These are phyloP conservation scores for Penicillium atrosanguineum DNA, from an alignment of 495 filamentous ascomycete species.

Conservation along the genomic window DNA sequence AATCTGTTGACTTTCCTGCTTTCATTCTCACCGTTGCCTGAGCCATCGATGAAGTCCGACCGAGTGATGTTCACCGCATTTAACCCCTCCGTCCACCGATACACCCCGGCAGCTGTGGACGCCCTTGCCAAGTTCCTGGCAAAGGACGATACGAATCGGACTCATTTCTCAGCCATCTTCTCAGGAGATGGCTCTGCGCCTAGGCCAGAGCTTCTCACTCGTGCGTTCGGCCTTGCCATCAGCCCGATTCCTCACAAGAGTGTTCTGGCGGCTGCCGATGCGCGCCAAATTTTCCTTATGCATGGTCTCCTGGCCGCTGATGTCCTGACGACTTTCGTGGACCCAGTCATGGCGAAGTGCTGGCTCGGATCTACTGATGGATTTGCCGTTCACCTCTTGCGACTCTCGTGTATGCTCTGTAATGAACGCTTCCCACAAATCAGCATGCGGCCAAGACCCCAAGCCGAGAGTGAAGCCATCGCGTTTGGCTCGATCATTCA, in stretches of 20 bases:
- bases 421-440: conserved; percentile 49
- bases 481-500: conserved; percentile 60
- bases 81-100: conserved; percentile 76
- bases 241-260: conserved; percentile 74
- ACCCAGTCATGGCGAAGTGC: conserved; percentile 65
- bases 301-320: conserved; percentile 91
- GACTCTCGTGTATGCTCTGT: conserved; percentile 67
- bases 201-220: conserved; percentile 80
- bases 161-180: conserved; percentile 77
- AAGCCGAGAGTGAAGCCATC: conserved; percentile 43
- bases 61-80: conserved; percentile 75
- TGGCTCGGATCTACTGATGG: conserved; percentile 88
- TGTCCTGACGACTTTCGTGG: conserved; percentile 73
- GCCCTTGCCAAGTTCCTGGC: conserved; percentile 88
- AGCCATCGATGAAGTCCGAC: conserved; percentile 50
- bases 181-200: conserved; percentile 59
- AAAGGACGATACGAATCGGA: conserved; percentile 88
- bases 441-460: conserved; percentile 34
- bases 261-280: conserved; percentile 65
- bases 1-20: conserved; percentile 86
- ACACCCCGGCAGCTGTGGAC: conserved; percentile 86
- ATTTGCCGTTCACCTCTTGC: conserved; percentile 75
- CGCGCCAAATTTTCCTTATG: conserved; percentile 80
- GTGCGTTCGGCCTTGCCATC: conserved; percentile 83
- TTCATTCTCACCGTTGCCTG: conserved; percentile 77